Evolutionary conservation across 148 eudicot species (phyloP).

Genomic region (Rhododendron henanense): DNA sequence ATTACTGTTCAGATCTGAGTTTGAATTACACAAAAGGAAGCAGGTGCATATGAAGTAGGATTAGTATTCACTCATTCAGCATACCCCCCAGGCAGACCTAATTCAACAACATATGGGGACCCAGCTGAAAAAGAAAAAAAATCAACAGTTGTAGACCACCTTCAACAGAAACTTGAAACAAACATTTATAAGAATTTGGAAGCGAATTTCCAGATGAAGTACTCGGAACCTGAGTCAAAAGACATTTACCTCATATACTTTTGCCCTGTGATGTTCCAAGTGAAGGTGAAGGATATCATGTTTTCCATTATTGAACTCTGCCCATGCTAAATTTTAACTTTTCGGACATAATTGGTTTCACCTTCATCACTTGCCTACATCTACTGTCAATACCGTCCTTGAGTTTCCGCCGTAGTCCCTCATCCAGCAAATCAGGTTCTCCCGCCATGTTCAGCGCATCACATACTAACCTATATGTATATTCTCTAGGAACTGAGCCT

Average conservation of each 20-base stretch:
- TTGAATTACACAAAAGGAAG: no score
- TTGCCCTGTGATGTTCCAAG: neutral
- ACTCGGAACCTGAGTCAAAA: neutral
- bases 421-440: constrained; percentile 40
- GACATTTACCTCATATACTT: neutral
- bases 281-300: neutral
- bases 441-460: constrained; percentile 38
- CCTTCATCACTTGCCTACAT: constrained; percentile 50
- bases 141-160: neutral
- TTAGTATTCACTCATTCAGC: neutral
- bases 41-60: neutral
- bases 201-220: neutral
- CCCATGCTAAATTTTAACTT: constrained; percentile 15
- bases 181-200: neutral
- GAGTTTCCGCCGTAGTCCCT: constrained; percentile 28
- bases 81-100: neutral
- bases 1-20: neutral
- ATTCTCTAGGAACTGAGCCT: constrained; percentile 79
- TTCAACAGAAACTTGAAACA: neutral
- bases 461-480: constrained; percentile 61
- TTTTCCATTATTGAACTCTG: neutral
- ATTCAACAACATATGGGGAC: neutral
- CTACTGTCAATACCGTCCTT: constrained; percentile 63
- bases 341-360: constrained; percentile 51
- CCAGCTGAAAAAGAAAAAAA: neutral